Percentiles rank a stretch among this genome's conserved stretches.
Conservation (phyloP, 1,139 yeast species). For the Suhomyces yuchorum region DNA sequence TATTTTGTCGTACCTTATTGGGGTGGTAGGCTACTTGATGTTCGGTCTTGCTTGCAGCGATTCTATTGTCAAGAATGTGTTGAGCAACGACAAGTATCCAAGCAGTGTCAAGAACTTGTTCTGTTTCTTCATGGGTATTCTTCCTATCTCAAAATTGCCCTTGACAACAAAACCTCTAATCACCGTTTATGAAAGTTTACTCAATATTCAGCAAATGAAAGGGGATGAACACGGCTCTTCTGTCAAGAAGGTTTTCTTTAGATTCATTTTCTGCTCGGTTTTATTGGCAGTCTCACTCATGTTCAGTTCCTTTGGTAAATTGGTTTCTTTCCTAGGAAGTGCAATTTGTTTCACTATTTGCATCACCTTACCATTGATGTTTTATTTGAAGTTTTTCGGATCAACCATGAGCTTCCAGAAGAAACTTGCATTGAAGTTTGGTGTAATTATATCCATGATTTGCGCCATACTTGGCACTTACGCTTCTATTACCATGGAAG, state of each 20-base stretch:
- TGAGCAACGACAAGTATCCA: constrained; percentile 39
- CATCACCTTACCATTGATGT: constrained; percentile 71
- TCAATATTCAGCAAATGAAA: constrained; percentile 9
- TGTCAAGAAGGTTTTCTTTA: constrained; percentile 20
- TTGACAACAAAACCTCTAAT: constrained; percentile 43
- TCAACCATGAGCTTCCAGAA: constrained; percentile 45
- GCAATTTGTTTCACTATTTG: constrained; percentile 82
- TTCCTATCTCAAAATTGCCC: constrained; percentile 47
- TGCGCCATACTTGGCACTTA: constrained; percentile 56
- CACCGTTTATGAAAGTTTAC: constrained; percentile 38
- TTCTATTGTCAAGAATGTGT: constrained; percentile 41
- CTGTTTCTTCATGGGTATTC: constrained; percentile 40
- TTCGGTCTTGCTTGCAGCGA: constrained; percentile 41
- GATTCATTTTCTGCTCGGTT: constrained; percentile 27
- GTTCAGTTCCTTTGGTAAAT: constrained; percentile 77
- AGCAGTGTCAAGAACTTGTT: constrained; percentile 31
- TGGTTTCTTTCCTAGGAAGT: constrained; percentile 82
- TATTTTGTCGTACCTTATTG: constrained; percentile 35
- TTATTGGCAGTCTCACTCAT: constrained; percentile 55
- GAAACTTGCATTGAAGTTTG: constrained; percentile 40
- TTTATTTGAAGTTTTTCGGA: constrained; percentile 62
- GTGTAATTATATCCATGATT: constrained; percentile 48
- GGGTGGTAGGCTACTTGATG: constrained; percentile 44
- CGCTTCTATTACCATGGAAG: constrained; percentile 29
- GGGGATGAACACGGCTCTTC: not conserved